Percentiles rank a stretch among this genome's conserved stretches.
Conservation (phyloP, 805 yeast species). For the Cyberlindnera euphorbiae region DNA sequence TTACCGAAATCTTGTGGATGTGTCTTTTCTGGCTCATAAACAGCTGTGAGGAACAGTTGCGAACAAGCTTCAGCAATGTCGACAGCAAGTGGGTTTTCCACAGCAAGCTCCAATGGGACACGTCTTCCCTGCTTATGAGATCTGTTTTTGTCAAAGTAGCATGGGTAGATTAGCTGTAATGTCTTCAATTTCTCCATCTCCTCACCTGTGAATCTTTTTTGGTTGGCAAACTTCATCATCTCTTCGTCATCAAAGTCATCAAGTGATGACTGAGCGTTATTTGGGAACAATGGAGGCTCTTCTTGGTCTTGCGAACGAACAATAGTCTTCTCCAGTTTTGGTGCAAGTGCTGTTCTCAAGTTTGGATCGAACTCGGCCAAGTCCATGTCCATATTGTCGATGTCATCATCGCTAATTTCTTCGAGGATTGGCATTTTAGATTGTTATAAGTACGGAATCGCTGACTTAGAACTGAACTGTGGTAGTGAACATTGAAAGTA, state of each 20-base stretch:
- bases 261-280: background rate
- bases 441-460: background rate
- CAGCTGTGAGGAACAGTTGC: conserved; percentile 29
- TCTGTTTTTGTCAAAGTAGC: conserved; percentile 81
- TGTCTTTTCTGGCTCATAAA: conserved; percentile 73
- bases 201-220: conserved; percentile 39
- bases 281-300: conserved; percentile 8
- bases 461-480: too few relatives aligned
- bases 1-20: conserved; percentile 98
- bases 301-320: conserved; percentile 53
- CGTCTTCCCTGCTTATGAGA: conserved; percentile 81
- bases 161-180: conserved; percentile 81
- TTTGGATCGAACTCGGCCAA: conserved; percentile 82
- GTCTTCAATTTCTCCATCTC: conserved; percentile 59
- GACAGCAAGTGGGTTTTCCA: conserved; percentile 83
- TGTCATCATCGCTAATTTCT: conserved; percentile 73
- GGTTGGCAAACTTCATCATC: conserved; percentile 7
- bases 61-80: conserved; percentile 70
- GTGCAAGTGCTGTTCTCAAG: conserved; percentile 66
- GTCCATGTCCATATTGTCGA: conserved; percentile 92
- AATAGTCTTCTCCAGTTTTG: conserved; percentile 55
- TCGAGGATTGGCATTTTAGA: conserved; percentile 62
- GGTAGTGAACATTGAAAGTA: too few relatives aligned
- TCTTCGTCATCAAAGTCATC: conserved; percentile 16
- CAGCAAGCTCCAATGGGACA: conserved; percentile 62